Evolutionary conservation across 2,329 filamentous ascomycete genomes (phyloP), one percentile per base, ranked within the genome.

Genomic region (Pseudocercospora crystallina): DNA sequence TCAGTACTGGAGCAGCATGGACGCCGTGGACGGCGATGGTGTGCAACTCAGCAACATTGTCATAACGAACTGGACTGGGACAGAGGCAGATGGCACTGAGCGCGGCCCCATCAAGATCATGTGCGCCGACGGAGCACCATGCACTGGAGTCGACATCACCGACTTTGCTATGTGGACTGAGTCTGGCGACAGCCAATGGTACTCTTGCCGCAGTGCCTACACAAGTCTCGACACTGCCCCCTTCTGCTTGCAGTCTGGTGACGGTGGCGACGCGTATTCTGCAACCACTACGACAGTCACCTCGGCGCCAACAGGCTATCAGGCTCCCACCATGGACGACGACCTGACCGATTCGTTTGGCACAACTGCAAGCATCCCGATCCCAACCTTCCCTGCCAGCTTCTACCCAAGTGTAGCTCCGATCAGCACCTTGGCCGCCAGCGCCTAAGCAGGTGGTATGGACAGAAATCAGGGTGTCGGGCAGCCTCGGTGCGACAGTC

Each of bases 21-120:
- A 52, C 33, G 56, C 66, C 0, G 62, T 69, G 2, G 56, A 63
- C 1, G 81, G 81, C 17, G 59, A 74, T 54, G 81, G 81, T 29
- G 77, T 83, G 7, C 64, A 75, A 51, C 73, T 80, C 37, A 70
- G 58, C 58, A 78, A 81, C 66, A 71, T 84, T 59, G 77, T 72
- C 2, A 73, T 82, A 63, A 72, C 64, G 29, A 77, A 79, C 65
- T 84, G 80, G 81, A 77, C 75, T 49, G 81, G 80, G 32, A 79
- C 76, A 2, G 73, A 74, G 47, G 62, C 70, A 2, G 69, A 82
- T 53, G 81, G 80, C 14, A 63, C 64, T 4, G 50, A 72, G 46
- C 75, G 81, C 15, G 79, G 77, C 0, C 80, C 80, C 2, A 71
- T 84, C 59, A 76, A 78, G 51, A 66, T 82, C 36, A 64, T 73